Conservation (phyloP, 73 alveolate genomes). For the Paramecium pentaurelia region DNA sequence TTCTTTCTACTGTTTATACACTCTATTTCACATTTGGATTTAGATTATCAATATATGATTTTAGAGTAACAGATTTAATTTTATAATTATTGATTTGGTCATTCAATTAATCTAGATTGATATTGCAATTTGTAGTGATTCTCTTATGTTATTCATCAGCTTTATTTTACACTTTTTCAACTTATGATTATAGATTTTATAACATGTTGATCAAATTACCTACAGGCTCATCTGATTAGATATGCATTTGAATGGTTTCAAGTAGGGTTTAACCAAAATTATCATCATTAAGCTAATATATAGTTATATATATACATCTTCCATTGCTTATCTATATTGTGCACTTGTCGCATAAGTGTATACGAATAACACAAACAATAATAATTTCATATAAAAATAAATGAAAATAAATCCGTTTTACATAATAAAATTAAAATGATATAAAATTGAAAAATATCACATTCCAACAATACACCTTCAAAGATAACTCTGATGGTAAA, state of each 20-base stretch:
- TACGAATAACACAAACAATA: conserved; percentile 9
- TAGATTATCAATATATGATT: not conserved
- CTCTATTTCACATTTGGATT: not conserved
- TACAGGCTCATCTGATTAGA: conserved; percentile 35
- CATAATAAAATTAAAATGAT: not conserved
- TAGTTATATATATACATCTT: not conserved
- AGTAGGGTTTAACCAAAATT: not conserved
- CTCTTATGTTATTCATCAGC: not conserved
- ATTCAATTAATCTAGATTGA: not conserved
- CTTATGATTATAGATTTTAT: not conserved
- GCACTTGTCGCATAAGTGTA: conserved; percentile 2
- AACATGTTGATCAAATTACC: conserved; percentile 16
- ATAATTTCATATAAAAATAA: conserved; percentile 7
- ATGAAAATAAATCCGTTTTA: not conserved
- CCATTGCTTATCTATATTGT: not conserved
- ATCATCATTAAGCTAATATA: not conserved
- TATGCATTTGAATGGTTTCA: conserved; percentile 40
- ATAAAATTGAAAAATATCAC: not conserved
- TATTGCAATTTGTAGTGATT: not conserved
- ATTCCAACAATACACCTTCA: not conserved
- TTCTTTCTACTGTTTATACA: conserved; percentile 7
- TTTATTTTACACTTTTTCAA: not conserved
- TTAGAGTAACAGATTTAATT: not conserved
- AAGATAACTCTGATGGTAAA: not conserved
- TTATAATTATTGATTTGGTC: not conserved